Evolutionary conservation across 1,284 basidiomycete species (phyloP).

Genomic region (Tremellales sp.): DNA sequence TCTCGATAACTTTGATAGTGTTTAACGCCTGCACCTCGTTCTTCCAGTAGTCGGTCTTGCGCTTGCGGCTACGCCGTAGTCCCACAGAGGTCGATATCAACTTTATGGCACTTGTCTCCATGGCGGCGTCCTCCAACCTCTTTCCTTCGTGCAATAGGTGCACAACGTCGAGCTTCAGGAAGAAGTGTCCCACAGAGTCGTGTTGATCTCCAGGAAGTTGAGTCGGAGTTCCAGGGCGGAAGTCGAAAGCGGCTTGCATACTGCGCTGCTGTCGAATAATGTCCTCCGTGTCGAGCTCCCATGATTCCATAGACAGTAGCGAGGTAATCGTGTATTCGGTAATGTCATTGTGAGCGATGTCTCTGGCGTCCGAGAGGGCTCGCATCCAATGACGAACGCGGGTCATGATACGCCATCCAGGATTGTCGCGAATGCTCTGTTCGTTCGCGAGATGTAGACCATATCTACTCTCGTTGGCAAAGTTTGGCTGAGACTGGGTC

Average conservation of each 20-base stretch:
- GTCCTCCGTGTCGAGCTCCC: neutral
- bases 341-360: neutral
- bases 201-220: too few relatives aligned
- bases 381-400: constrained; percentile 38
- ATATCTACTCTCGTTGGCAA: constrained; percentile 32
- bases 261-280: neutral
- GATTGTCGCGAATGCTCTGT: constrained; percentile 33
- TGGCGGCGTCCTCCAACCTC: constrained; percentile 12
- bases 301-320: neutral
- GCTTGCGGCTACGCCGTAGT: constrained; percentile 4
- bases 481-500: constrained; percentile 21
- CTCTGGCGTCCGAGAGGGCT: neutral
- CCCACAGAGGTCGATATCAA: constrained; percentile 20
- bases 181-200: constrained; percentile 6
- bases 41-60: constrained; percentile 8
- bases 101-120: constrained; percentile 16
- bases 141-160: constrained; percentile 26
- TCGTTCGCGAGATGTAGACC: constrained; percentile 40
- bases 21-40: constrained; percentile 10
- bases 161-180: constrained; percentile 15
- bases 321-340: too few relatives aligned
- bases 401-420: constrained; percentile 38
- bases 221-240: neutral
- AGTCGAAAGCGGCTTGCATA: neutral
- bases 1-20: constrained; percentile 11